These are phyloP conservation scores for Nitzschia sp. DNA, from an alignment of 108 stramenopile species.

Conservation along the genomic window DNA sequence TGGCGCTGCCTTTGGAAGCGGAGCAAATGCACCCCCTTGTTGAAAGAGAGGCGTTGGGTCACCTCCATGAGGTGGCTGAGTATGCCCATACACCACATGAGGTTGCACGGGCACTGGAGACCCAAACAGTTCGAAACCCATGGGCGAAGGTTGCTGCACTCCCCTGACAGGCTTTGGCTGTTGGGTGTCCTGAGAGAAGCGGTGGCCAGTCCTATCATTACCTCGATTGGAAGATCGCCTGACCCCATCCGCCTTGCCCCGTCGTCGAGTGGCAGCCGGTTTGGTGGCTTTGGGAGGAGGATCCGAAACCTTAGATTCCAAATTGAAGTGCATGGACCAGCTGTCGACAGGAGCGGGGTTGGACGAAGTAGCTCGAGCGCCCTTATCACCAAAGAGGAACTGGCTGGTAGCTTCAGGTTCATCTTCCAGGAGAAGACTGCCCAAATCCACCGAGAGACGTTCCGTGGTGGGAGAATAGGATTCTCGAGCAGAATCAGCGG, in stretches of 20 bases:
- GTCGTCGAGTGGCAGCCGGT: slow-evolving; percentile 16
- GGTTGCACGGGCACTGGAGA: background rate
- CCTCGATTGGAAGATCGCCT: slow-evolving; percentile 17
- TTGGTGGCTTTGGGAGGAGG: slow-evolving; percentile 26
- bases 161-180: slow-evolving; percentile 40
- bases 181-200: slow-evolving; percentile 36
- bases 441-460: slow-evolving; percentile 70
- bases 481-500: slow-evolving; percentile 34
- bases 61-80: background rate
- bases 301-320: slow-evolving; percentile 4
- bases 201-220: slow-evolving; percentile 17
- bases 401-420: slow-evolving; percentile 40
- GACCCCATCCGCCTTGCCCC: slow-evolving; percentile 16
- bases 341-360: slow-evolving; percentile 19
- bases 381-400: slow-evolving; percentile 25
- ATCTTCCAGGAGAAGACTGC: slow-evolving; percentile 70
- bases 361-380: no score
- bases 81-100: background rate
- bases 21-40: slow-evolving; percentile 56
- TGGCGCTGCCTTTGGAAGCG: slow-evolving; percentile 29
- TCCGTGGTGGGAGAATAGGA: slow-evolving; percentile 72
- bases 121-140: background rate
- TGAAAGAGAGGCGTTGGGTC: slow-evolving; percentile 22
- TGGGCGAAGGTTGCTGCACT: background rate
- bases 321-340: no score